Percentiles rank a stretch among this genome's conserved stretches.
These are phyloP conservation scores for Takashimella tepidaria DNA, from an alignment of 1,284 basidiomycete species.

Conservation along the genomic window DNA sequence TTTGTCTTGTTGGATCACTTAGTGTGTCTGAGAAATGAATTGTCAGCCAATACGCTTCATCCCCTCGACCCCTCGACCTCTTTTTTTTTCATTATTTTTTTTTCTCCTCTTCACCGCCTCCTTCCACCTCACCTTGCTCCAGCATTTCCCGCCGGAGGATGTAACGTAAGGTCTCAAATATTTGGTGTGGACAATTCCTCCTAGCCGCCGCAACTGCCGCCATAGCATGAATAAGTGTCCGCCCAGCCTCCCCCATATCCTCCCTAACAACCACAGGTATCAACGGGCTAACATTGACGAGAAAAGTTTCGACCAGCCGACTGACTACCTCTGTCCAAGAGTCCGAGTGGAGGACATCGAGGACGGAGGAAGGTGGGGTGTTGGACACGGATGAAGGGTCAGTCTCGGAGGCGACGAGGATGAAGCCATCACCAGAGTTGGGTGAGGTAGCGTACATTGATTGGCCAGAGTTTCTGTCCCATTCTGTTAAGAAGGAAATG, in stretches of 20 bases:
- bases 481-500: slow-evolving; percentile 14
- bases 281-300: slow-evolving; percentile 16
- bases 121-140: slow-evolving; percentile 14
- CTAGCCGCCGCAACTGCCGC: slow-evolving; percentile 25
- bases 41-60: not conserved
- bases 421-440: slow-evolving; percentile 18
- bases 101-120: not conserved
- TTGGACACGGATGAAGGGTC: not conserved
- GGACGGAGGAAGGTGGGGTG: slow-evolving; percentile 5
- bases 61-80: no score
- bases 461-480: slow-evolving; percentile 10
- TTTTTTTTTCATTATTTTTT: no score
- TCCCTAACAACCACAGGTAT: slow-evolving; percentile 21
- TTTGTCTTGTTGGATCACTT: slow-evolving; percentile 17
- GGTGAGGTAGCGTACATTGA: slow-evolving; percentile 13
- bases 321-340: slow-evolving; percentile 23
- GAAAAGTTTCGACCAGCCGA: slow-evolving; percentile 21
- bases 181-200: slow-evolving; percentile 18
- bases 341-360: slow-evolving; percentile 14
- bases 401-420: slow-evolving; percentile 11
- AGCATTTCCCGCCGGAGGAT: slow-evolving; percentile 16
- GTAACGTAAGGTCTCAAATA: slow-evolving; percentile 24
- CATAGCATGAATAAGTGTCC: slow-evolving; percentile 19
- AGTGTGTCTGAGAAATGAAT: slow-evolving; percentile 13
- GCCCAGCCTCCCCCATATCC: slow-evolving; percentile 15